Conservation (phyloP, 176 grass and related monocot species). For the Saccharum spontaneum region DNA sequence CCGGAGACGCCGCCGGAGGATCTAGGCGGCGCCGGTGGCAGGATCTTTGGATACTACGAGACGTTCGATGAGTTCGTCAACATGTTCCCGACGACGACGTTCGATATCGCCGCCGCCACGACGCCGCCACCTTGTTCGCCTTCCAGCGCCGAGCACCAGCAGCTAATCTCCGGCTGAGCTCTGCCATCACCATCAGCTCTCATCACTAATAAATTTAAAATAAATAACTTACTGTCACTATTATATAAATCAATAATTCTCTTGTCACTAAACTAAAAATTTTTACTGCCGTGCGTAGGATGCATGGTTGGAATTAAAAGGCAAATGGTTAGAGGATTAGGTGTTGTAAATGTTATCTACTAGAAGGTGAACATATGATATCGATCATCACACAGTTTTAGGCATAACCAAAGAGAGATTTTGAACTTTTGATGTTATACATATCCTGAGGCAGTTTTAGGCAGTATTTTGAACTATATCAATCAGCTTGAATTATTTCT, state of each 20-base stretch:
- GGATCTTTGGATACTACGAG: neutral
- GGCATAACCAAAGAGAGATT: neutral
- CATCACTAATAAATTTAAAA: neutral
- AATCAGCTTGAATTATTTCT: neutral
- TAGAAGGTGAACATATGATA: neutral
- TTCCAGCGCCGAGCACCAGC: neutral
- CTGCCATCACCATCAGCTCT: neutral
- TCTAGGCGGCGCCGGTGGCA: neutral
- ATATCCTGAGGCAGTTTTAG: neutral
- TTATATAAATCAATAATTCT: neutral
- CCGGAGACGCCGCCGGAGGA: conserved; percentile 5
- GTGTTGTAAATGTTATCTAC: neutral
- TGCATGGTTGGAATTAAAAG: neutral
- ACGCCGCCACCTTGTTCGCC: neutral
- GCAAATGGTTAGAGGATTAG: neutral
- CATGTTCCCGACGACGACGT: neutral
- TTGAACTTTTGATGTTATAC: neutral
- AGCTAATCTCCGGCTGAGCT: neutral
- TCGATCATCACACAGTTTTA: neutral
- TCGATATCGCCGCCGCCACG: neutral
- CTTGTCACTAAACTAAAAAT: neutral
- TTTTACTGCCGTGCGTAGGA: neutral
- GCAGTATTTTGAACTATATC: too few species aligned
- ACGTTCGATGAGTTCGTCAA: neutral
- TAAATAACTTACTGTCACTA: neutral